A percentile compares a stretch with the other conserved stretches of the same genome.
phyloP scores from a whole-genome alignment of 129 eudicot genomes.

The Tagetes erecta region DNA sequence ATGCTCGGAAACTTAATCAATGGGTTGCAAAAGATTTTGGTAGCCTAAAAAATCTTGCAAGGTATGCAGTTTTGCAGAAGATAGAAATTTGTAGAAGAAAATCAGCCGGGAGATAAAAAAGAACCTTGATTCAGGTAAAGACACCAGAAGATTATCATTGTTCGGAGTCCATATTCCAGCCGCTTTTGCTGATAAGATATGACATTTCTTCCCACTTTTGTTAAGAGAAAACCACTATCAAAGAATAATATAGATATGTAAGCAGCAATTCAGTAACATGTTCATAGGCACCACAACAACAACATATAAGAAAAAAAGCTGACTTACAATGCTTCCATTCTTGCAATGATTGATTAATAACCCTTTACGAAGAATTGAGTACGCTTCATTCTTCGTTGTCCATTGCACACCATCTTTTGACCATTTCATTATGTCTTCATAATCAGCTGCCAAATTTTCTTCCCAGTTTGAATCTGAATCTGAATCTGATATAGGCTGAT shows the following conservation, averaged over 20 bases:
- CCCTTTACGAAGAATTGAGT: slow-evolving; percentile 14
- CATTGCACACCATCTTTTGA: background rate
- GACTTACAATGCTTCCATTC: background rate
- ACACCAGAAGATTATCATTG: background rate
- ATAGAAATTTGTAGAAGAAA: background rate
- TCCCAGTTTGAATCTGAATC: slow-evolving; percentile 16
- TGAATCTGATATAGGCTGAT: slow-evolving; percentile 10
- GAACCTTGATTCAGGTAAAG: slow-evolving; percentile 19
- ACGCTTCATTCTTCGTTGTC: slow-evolving; percentile 19
- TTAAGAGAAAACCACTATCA: slow-evolving; percentile 12
- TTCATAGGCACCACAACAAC: background rate
- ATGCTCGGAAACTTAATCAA: too few species aligned
- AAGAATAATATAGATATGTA: background rate
- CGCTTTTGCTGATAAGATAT: slow-evolving; percentile 9
- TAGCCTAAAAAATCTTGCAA: background rate
- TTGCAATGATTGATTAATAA: background rate
- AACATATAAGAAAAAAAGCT: background rate
- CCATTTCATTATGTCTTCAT: background rate
- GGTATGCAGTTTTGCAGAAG: background rate
- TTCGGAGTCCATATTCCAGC: background rate
- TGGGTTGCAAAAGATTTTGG: background rate
- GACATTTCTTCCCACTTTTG: slow-evolving; percentile 19
- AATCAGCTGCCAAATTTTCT: background rate
- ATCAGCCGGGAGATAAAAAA: background rate
- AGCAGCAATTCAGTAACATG: background rate